A percentile compares a stretch with the other conserved stretches of the same genome.
Evolutionary conservation across 768 basidiomycete species (phyloP).

Genomic region (Calocera viscosa): DNA sequence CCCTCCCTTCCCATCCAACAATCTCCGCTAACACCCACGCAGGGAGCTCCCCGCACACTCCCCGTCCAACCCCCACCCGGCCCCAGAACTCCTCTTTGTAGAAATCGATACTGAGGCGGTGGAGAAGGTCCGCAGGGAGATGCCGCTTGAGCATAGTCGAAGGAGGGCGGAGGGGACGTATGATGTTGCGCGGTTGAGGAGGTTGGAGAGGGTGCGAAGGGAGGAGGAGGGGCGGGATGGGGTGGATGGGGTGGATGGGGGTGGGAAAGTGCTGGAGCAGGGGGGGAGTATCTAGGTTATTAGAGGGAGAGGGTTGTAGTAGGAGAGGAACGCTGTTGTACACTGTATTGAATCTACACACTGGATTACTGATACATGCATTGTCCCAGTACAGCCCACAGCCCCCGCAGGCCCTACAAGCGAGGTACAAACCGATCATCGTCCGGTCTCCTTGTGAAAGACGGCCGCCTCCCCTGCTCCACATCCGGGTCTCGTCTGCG

Average conservation of each 20-base stretch:
- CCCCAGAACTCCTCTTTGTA: background rate
- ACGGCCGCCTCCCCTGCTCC: background rate
- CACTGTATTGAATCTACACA: too few relatives aligned
- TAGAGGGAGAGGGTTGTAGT: too few relatives aligned
- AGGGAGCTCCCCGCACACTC: background rate
- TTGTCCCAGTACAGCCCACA: too few relatives aligned
- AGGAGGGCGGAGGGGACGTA: background rate
- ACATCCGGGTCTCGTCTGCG: background rate
- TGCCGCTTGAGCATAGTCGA: background rate
- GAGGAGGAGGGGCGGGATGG: slow-evolving; percentile 3
- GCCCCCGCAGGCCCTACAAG: too few relatives aligned
- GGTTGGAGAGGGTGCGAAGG: slow-evolving; percentile 2
- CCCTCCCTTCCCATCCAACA: background rate
- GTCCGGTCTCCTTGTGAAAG: background rate
- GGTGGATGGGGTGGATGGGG: background rate
- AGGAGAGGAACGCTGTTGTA: too few relatives aligned
- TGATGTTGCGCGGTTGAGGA: background rate
- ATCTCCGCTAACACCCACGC: background rate
- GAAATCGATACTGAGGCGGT: background rate
- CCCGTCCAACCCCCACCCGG: background rate
- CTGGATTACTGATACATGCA: too few relatives aligned
- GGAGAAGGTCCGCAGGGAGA: background rate
- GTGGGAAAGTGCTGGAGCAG: too few relatives aligned
- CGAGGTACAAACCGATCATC: background rate
- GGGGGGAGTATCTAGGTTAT: too few relatives aligned